Conservation (phyloP, 176 grass and related monocot genomes). For the Paspalum notatum region DNA sequence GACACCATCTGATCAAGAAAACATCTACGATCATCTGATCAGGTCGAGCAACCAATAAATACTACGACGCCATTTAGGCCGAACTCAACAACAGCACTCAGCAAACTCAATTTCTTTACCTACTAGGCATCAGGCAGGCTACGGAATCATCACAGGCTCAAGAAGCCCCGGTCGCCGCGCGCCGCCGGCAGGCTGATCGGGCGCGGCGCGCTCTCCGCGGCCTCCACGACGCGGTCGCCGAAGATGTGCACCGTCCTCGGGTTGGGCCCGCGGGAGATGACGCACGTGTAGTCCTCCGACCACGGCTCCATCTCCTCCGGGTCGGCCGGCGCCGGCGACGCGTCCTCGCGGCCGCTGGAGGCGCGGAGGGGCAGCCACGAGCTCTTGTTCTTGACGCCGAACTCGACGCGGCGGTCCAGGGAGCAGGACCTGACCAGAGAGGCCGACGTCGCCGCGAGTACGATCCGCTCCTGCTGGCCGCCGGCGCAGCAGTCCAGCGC, state of each 20-base stretch:
- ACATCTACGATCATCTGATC: constrained; percentile 40
- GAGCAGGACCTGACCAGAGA: constrained; percentile 43
- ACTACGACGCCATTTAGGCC: not conserved
- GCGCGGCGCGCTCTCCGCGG: constrained; percentile 40
- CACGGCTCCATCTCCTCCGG: constrained; percentile 45
- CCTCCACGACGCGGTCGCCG: constrained; percentile 61
- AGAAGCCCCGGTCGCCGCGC: constrained; percentile 33
- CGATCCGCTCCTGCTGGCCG: constrained; percentile 27
- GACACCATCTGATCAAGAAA: constrained; percentile 38
- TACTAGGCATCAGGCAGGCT: constrained; percentile 7
- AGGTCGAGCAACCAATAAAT: constrained; percentile 33
- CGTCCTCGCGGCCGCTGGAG: not conserved
- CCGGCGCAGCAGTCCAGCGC: constrained; percentile 50
- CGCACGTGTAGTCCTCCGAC: constrained; percentile 81
- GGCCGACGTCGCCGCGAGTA: constrained; percentile 22
- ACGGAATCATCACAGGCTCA: constrained; percentile 26
- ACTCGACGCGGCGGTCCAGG: constrained; percentile 62
- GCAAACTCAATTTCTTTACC: constrained; percentile 32
- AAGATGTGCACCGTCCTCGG: constrained; percentile 68
- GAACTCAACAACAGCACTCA: constrained; percentile 27
- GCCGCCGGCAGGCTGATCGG: constrained; percentile 28
- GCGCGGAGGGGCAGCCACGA: constrained; percentile 48
- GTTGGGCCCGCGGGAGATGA: constrained; percentile 65
- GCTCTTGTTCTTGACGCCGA: constrained; percentile 72
- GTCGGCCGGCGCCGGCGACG: not conserved